Evolutionary conservation across 805 yeast species (phyloP).

Genomic region (Candida silvatica): DNA sequence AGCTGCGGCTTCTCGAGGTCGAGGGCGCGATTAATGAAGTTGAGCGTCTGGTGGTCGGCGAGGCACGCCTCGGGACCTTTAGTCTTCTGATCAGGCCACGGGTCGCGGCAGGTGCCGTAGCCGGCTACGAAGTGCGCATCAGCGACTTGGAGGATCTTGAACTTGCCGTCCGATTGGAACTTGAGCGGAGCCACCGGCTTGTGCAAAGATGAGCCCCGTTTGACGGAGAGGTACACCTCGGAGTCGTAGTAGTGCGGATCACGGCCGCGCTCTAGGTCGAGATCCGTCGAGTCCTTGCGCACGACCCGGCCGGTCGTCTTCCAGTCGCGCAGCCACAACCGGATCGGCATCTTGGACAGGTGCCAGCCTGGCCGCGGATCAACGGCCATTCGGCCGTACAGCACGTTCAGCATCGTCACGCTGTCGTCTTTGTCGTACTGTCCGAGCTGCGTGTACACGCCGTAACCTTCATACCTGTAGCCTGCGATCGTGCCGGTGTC

Average conservation of each 20-base stretch:
- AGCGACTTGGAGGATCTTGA: slow-evolving; percentile 82
- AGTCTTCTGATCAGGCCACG: slow-evolving; percentile 37
- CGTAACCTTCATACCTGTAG: slow-evolving; percentile 20
- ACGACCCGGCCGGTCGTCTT: slow-evolving; percentile 1
- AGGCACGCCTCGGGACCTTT: slow-evolving; percentile 38
- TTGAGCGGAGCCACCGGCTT: slow-evolving; percentile 11
- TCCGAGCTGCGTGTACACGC: slow-evolving; percentile 57
- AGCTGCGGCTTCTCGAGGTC: slow-evolving; percentile 77
- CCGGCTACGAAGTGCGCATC: slow-evolving; percentile 90
- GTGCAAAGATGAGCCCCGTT: slow-evolving; percentile 1
- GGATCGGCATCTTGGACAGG: slow-evolving; percentile 9
- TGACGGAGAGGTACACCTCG: slow-evolving; percentile 6
- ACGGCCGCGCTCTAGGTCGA: too few species aligned
- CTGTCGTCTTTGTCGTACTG: slow-evolving; percentile 23
- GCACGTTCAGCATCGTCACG: slow-evolving; percentile 52
- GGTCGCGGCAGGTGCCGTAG: slow-evolving; percentile 70
- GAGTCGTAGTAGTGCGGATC: slow-evolving; percentile 11
- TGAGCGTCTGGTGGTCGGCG: slow-evolving; percentile 69
- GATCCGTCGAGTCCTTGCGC: background rate
- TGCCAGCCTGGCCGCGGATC: slow-evolving; percentile 79
- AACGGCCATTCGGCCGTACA: slow-evolving; percentile 64
- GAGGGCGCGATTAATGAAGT: slow-evolving; percentile 53
- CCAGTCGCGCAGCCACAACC: slow-evolving; percentile 2
- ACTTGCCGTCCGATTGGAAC: slow-evolving; percentile 36
- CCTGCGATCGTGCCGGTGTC: background rate